These are phyloP conservation scores for Alternaria burnsii DNA, from an alignment of 2,329 filamentous ascomycete species.

Conservation along the genomic window DNA sequence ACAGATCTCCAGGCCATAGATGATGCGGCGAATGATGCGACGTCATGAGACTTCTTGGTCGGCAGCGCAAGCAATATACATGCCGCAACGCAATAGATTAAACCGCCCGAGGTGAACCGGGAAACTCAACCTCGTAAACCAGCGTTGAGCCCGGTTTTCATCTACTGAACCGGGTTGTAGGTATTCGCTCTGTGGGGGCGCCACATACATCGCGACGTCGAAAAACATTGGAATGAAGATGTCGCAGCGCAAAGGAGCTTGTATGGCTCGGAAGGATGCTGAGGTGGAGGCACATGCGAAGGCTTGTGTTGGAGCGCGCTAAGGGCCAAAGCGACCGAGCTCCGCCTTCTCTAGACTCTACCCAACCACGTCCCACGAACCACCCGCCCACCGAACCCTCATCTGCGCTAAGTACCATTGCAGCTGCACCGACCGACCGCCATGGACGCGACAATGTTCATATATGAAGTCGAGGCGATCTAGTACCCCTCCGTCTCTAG, in stretches of 20 bases:
- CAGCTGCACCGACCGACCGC: neutral
- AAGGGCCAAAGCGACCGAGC: neutral
- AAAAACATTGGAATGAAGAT: neutral
- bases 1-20: neutral
- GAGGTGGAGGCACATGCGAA: neutral
- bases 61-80: conserved; percentile 22
- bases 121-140: conserved; percentile 13
- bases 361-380: conserved; percentile 3
- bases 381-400: conserved; percentile 1
- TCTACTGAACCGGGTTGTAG: conserved; percentile 25
- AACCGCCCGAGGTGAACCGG: conserved; percentile 20
- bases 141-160: conserved; percentile 13
- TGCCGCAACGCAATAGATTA: conserved; percentile 27
- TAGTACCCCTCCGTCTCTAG: conserved; percentile 12
- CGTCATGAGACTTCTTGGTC: conserved; percentile 7
- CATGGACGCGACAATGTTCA: conserved; percentile 1
- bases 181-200: conserved; percentile 19
- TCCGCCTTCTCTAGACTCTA: neutral
- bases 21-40: neutral
- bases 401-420: conserved; percentile 15
- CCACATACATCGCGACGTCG: neutral
- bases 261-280: neutral
- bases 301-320: neutral
- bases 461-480: conserved; percentile 19
- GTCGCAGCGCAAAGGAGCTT: neutral